These are phyloP conservation scores for Naganishia liquefaciens DNA, from an alignment of 1,284 basidiomycete genomes.

Conservation along the genomic window DNA sequence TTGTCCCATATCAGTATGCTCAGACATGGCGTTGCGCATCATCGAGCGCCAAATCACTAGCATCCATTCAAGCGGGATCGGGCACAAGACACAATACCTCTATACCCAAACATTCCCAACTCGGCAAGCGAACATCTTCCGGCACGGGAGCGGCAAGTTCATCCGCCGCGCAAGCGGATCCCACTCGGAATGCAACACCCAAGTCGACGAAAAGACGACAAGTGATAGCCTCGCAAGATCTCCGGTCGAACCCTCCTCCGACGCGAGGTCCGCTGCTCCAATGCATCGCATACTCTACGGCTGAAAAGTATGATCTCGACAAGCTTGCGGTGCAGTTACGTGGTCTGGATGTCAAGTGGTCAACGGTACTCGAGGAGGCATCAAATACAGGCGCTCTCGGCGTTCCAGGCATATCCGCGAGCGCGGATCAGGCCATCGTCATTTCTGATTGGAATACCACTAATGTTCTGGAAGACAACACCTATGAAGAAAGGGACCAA, in stretches of 20 bases:
- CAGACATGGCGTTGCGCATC: neutral
- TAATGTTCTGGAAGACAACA: conserved; percentile 22
- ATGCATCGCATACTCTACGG: conserved; percentile 54
- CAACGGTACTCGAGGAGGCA: conserved; percentile 22
- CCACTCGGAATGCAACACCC: conserved; percentile 22
- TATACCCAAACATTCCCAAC: neutral
- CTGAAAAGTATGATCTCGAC: conserved; percentile 50
- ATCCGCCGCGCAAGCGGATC: neutral
- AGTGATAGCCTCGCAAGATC: conserved; percentile 52
- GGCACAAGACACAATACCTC: conserved; percentile 12
- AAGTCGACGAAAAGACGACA: conserved; percentile 53
- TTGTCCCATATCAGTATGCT: neutral
- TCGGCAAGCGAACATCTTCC: conserved; percentile 21
- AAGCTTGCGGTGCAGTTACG: conserved; percentile 38
- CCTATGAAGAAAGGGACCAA: conserved; percentile 19
- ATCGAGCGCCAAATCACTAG: conserved; percentile 16
- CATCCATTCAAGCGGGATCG: conserved; percentile 24
- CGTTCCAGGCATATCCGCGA: conserved; percentile 21
- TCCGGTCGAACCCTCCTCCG: conserved; percentile 48
- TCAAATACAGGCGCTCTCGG: conserved; percentile 23
- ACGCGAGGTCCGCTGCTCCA: conserved; percentile 52
- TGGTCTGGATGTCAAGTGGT: conserved; percentile 23
- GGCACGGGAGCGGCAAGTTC: conserved; percentile 8
- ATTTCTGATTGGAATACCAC: conserved; percentile 33
- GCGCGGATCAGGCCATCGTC: conserved; percentile 34